Evolutionary conservation across 2,329 filamentous ascomycete species (phyloP), one percentile per base, ranked within the genome.

Genomic region (Achaetomium macrosporum): DNA sequence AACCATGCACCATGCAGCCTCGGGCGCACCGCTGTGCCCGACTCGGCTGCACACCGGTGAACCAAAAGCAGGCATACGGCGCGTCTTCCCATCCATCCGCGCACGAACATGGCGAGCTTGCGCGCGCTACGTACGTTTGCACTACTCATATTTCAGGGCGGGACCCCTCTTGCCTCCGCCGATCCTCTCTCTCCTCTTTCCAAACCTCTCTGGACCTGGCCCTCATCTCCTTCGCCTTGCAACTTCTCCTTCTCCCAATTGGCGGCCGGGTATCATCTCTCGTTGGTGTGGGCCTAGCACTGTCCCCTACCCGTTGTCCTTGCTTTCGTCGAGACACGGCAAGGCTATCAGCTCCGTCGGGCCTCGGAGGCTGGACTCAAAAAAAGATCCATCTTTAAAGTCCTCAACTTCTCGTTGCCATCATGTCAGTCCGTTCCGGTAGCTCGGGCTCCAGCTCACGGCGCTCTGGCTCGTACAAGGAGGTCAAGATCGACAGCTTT

Each of bases 1-100:
- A 46, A 59, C 55, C 46, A 51, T 56, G 56, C 58, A 58, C 42
- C 33, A 41, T 59, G 57, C 59, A 59, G 53, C 51, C 45, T 50
- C 47, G 51, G 56, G 51, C 52, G 48, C 53, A 43, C 47, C 49
- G 44, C 55, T 53, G 51, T 52, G 53, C 58, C 53, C 57, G 48
- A 53, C 54, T 55, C 43, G 48, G 48, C 49, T 53, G 51, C 51
- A 46, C 45, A 49, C 42, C 45, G 20, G 47, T 29, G 13, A 37
- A 37, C 35, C 33, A 35, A 11, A 30, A 29, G 33, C 50, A 17
- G 43, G 33, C 48, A 37, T 30, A 17, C 17, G 36, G 51, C 52
- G 55, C 25, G 36, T 51, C 29, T n/a, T n/a, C 35, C 35, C 35
- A 8, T 19, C 42, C 44, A 37, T 47, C 20, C n/a, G 30, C 33